phyloP scores from a whole-genome alignment of 257 asterid genomes.

The Verbascum thapsus region DNA sequence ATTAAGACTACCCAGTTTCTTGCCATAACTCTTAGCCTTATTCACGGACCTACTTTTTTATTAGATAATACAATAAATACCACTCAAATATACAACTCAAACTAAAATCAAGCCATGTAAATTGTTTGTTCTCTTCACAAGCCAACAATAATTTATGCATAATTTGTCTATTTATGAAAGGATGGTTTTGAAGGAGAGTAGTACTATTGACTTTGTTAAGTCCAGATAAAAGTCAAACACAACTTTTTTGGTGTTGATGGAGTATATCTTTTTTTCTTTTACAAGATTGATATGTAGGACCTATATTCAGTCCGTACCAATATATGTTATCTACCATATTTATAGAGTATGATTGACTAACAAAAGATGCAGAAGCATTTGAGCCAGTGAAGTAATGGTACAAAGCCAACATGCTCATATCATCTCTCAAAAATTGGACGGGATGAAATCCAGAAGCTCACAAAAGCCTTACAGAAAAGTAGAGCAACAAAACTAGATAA shows the following conservation, averaged over 20 bases:
- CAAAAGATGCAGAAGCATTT: constrained; percentile 4
- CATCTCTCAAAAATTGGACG: background rate
- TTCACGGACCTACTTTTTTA: too few species aligned
- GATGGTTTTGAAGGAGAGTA: too few species aligned
- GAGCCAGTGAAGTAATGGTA: background rate
- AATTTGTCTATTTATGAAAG: too few species aligned
- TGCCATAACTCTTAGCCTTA: too few species aligned
- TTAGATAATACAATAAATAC: too few species aligned
- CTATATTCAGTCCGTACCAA: background rate
- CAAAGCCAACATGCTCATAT: constrained; percentile 8
- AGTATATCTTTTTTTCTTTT: background rate
- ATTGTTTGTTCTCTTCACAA: too few species aligned
- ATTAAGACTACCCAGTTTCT: background rate
- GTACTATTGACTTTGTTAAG: too few species aligned
- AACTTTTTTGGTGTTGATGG: too few species aligned
- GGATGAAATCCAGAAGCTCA: constrained; percentile 14
- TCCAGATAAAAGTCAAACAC: too few species aligned
- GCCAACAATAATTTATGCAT: too few species aligned
- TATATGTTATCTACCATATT: background rate
- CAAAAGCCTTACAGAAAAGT: constrained; percentile 5
- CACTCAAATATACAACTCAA: too few species aligned
- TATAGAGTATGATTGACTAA: background rate
- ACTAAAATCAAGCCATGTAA: too few species aligned
- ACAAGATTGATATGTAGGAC: background rate
- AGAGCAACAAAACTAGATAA: constrained; percentile 13